Conservation (phyloP, 1,284 basidiomycete species). For the Puccinia triticina region DNA sequence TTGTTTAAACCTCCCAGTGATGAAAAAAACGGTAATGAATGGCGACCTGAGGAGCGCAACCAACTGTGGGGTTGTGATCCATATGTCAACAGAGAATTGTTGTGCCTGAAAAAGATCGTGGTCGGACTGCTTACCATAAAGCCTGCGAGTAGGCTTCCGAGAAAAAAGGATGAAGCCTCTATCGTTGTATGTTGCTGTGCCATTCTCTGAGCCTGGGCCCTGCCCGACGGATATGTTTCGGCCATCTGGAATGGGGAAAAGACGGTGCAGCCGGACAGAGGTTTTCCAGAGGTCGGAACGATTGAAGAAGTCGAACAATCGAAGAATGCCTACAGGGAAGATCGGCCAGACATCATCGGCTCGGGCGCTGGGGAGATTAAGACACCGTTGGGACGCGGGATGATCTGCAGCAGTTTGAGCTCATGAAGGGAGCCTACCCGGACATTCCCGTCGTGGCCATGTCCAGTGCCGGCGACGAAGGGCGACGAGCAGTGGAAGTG, state of each 20-base stretch:
- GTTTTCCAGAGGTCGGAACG: background rate
- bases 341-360: background rate
- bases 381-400: background rate
- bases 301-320: background rate
- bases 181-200: background rate
- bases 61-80: slow-evolving; percentile 1
- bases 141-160: slow-evolving; percentile 3
- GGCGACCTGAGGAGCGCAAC: slow-evolving; percentile 19
- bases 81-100: slow-evolving; percentile 4
- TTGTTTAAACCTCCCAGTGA: slow-evolving; percentile 21
- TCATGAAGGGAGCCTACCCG: background rate
- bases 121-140: slow-evolving; percentile 4
- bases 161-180: slow-evolving; percentile 4
- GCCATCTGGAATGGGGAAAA: background rate
- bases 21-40: background rate
- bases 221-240: background rate
- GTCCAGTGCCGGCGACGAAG: background rate
- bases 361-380: too few species aligned
- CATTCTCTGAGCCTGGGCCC: background rate
- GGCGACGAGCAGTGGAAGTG: background rate
- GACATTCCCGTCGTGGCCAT: background rate
- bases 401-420: background rate
- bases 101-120: background rate
- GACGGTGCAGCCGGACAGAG: background rate
- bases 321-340: background rate